Evolutionary conservation across 75 land plant genomes (phyloP), one percentile per base, ranked within the genome.

Genomic region (Gnetum montanum): DNA sequence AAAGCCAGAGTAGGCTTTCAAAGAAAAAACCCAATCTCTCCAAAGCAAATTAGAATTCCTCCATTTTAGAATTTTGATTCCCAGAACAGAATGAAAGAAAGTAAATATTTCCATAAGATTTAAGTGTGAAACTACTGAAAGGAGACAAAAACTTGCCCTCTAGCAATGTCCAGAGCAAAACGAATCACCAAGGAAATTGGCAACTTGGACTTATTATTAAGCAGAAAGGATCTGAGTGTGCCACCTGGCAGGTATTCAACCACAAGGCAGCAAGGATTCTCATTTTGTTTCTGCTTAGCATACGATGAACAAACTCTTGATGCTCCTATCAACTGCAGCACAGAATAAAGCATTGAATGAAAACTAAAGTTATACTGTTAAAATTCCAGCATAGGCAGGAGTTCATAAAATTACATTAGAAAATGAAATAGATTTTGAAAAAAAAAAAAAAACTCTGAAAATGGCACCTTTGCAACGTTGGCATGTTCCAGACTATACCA

Each of bases 201-300:
- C 12, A 93, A 76, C 61, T 93, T 93, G 58, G 40, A 82, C 60
- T 90, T 71, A 60, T 93, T 79, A 45, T 84, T 83, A 38, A 85
- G 81, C 25, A 93, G 87, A 46, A 61, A 93, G 25, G 77, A 46
- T 57, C 89, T 93, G 47, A 93, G 66, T 36, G 90, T 78, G 35
- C 98, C 98, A 15, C 98, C 98, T 15, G 90, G 69, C 46, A 93
- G 86, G 47, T 93, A 93, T 59, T 93, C 98, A 29, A 93, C 98
- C 52, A 89, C 84, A 36, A 93, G 87, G 57, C 98, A 93, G 54
- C 98, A 93, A 4, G 83, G 61, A 51, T 69, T 82, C 23, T 70
- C 78, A 10, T 70, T 70, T 18, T 90, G 63, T 34, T 81, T 81
- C 31, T 82, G 70, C 4, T 59, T 72, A 30, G 89, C 66, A 13